These are phyloP conservation scores for Dendryphion nanum DNA, from an alignment of 2,329 filamentous ascomycete genomes.

Conservation along the genomic window DNA sequence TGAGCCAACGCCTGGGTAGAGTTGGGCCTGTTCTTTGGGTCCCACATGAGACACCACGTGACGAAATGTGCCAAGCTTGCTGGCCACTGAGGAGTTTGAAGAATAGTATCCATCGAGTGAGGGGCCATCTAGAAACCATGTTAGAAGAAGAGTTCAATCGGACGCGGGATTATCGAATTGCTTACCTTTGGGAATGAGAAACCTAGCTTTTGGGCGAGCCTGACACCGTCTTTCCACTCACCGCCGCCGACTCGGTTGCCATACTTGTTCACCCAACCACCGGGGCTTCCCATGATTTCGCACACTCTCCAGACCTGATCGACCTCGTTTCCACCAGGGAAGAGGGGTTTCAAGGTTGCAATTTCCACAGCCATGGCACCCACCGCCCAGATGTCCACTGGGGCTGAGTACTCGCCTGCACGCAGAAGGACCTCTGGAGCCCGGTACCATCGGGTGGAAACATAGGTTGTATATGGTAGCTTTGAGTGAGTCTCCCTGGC, in stretches of 20 bases:
- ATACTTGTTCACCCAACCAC: conserved; percentile 95
- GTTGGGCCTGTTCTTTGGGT: conserved; percentile 86
- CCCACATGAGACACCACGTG: conserved; percentile 99
- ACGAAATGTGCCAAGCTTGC: conserved; percentile 85
- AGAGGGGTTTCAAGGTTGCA: conserved; percentile 91
- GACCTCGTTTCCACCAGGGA: conserved; percentile 96
- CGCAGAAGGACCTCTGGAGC: conserved; percentile 91
- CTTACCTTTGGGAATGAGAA: conserved; percentile 89
- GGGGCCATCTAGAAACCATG: conserved; percentile 77
- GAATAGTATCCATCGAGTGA: conserved; percentile 90
- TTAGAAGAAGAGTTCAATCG: conserved; percentile 6
- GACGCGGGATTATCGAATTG: conserved; percentile 3
- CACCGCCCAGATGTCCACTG: conserved; percentile 97
- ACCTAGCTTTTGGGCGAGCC: conserved; percentile 89
- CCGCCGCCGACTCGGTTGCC: conserved; percentile 86
- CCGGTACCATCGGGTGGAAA: conserved; percentile 93
- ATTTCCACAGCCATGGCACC: conserved; percentile 99
- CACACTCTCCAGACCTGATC: conserved; percentile 99
- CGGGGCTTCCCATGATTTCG: conserved; percentile 98
- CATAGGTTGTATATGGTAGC: conserved; percentile 95
- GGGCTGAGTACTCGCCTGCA: conserved; percentile 94
- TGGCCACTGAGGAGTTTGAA: conserved; percentile 90
- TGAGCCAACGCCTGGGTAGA: conserved; percentile 92
- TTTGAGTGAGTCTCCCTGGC: conserved; percentile 97
- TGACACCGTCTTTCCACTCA: conserved; percentile 94